Conservation (phyloP, 805 yeast genomes). For the Dipodascopsis tothii region DNA sequence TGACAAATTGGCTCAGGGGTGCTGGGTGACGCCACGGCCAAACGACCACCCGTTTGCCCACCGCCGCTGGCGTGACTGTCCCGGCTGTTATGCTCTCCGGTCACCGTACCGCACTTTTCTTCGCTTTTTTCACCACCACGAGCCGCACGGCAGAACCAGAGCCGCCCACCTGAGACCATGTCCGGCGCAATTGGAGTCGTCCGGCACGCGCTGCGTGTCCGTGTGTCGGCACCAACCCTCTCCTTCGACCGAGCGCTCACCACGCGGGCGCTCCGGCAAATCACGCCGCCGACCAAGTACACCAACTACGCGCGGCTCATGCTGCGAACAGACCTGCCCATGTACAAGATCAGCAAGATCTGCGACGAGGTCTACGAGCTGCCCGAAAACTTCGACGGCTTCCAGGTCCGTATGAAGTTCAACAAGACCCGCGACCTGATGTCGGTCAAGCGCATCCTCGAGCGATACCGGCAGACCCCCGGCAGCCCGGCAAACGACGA, state of each 20-base stretch:
- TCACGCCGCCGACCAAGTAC: neutral
- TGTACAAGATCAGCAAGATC: neutral
- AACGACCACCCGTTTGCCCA: too few species aligned
- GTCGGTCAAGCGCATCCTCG: constrained; percentile 59
- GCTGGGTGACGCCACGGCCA: too few species aligned
- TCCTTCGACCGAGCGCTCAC: neutral
- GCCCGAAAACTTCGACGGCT: neutral
- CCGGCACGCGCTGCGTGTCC: too few species aligned
- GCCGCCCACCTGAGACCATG: too few species aligned
- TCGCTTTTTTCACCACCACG: too few species aligned
- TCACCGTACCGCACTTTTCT: too few species aligned
- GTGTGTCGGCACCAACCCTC: too few species aligned
- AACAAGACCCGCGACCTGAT: constrained; percentile 42
- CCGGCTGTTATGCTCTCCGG: too few species aligned
- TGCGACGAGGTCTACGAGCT: neutral
- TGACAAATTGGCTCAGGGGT: too few species aligned
- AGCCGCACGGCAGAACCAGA: too few species aligned
- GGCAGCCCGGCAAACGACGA: neutral
- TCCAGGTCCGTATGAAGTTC: neutral
- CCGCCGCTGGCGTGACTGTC: too few species aligned
- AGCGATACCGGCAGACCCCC: constrained; percentile 41
- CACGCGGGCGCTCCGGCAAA: neutral
- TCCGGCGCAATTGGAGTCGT: too few species aligned
- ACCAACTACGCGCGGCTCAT: neutral
- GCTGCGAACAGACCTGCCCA: neutral